A percentile compares a stretch with the other conserved stretches of the same genome.
phyloP scores from a whole-genome alignment of 2,329 filamentous ascomycete genomes.

The Talaromyces marneffei region DNA sequence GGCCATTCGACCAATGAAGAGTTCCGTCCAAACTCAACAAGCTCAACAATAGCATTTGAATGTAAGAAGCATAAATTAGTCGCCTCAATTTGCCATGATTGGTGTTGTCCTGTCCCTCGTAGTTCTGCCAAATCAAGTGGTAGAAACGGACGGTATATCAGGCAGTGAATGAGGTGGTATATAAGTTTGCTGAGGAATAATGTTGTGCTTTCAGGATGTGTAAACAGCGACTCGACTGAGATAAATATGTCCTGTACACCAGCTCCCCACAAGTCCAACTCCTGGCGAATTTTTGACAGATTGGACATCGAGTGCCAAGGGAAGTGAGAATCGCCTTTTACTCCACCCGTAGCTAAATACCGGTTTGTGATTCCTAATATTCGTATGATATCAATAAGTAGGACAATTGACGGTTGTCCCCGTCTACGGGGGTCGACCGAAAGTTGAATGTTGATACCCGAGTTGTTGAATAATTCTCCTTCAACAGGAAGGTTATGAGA shows the following conservation, averaged over 20 bases:
- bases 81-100: slow-evolving; percentile 88
- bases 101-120: slow-evolving; percentile 72
- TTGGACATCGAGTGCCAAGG: slow-evolving; percentile 85
- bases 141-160: slow-evolving; percentile 81
- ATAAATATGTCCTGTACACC: slow-evolving; percentile 75
- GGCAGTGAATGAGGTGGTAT: slow-evolving; percentile 79
- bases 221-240: slow-evolving; percentile 68
- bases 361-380: slow-evolving; percentile 77
- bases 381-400: slow-evolving; percentile 78
- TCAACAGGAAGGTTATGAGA: slow-evolving; percentile 59
- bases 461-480: slow-evolving; percentile 75
- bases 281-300: slow-evolving; percentile 77
- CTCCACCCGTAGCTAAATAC: slow-evolving; percentile 77
- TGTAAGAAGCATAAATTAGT: slow-evolving; percentile 83
- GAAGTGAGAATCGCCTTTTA: slow-evolving; percentile 84
- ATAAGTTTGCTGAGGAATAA: slow-evolving; percentile 78
- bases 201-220: slow-evolving; percentile 70
- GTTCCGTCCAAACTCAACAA: slow-evolving; percentile 72
- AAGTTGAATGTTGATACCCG: slow-evolving; percentile 70
- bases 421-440: slow-evolving; percentile 63
- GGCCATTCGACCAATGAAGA: slow-evolving; percentile 75
- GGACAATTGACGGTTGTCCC: slow-evolving; percentile 67
- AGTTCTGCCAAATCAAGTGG: slow-evolving; percentile 79
- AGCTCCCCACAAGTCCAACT: slow-evolving; percentile 78
- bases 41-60: slow-evolving; percentile 78